A percentile compares a stretch with the other conserved stretches of the same genome.
phyloP scores from a whole-genome alignment of 331 rosid species.

The Ulmus americana region DNA sequence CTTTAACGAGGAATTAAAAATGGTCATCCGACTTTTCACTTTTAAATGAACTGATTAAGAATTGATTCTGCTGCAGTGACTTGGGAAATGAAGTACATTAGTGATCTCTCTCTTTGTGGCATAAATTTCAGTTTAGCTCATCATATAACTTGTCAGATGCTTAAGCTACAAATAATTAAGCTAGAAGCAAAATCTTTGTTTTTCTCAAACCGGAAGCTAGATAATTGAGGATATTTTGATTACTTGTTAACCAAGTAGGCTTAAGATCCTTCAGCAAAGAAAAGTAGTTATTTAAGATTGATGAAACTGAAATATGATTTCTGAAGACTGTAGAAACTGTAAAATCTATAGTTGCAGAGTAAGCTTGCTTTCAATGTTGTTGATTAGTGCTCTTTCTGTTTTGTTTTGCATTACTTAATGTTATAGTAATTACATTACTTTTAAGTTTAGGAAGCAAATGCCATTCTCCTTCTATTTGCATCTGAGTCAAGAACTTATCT shows the following conservation, averaged over 20 bases:
- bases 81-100: not conserved
- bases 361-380: not conserved
- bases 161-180: not conserved
- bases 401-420: not conserved
- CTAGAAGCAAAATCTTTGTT: not conserved
- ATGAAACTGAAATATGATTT: not conserved
- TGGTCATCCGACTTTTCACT: not conserved
- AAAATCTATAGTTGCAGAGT: constrained; percentile 4
- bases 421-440: not conserved
- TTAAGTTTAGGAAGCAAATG: not conserved
- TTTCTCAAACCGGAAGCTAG: not conserved
- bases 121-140: too few relatives aligned
- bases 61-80: not conserved
- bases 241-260: not conserved
- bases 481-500: constrained; percentile 23
- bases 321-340: not conserved
- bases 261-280: too few relatives aligned
- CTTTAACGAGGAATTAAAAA: not conserved
- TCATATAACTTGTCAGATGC: not conserved
- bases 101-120: too few relatives aligned
- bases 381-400: not conserved
- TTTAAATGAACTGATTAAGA: too few relatives aligned
- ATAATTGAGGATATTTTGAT: not conserved
- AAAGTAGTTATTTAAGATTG: not conserved
- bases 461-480: not conserved